A percentile compares a stretch with the other conserved stretches of the same genome.
Conservation (phyloP, 257 asterid species). For the Leptodermis oblonga region DNA sequence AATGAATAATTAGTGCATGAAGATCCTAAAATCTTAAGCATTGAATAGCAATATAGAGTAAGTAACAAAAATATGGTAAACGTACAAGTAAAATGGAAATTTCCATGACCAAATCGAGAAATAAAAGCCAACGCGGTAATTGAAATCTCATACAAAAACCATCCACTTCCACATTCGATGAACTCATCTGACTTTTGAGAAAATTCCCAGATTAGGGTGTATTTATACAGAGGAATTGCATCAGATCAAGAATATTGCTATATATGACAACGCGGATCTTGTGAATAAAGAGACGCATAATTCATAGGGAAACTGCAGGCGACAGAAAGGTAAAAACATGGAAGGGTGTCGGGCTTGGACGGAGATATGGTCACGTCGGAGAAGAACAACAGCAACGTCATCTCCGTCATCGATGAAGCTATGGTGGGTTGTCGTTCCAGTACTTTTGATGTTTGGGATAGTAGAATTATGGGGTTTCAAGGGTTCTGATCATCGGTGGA, state of each 20-base stretch:
- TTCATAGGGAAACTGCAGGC: too few relatives aligned
- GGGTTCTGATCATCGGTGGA: background rate
- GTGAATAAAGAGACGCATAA: too few relatives aligned
- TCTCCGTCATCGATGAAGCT: background rate
- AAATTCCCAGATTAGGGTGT: too few relatives aligned
- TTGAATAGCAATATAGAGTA: background rate
- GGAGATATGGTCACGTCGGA: background rate
- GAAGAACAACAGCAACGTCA: background rate
- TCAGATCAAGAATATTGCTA: too few relatives aligned
- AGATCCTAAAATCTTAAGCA: too few relatives aligned
- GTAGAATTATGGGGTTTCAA: background rate
- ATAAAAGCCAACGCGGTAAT: constrained; percentile 28
- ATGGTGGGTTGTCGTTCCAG: background rate
- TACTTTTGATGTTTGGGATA: background rate
- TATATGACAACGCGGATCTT: too few relatives aligned
- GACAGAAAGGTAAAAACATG: too few relatives aligned
- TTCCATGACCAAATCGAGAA: constrained; percentile 53
- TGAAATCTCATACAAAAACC: constrained; percentile 21
- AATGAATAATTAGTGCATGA: too few relatives aligned
- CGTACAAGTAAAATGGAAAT: background rate
- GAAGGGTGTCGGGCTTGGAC: background rate
- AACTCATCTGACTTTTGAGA: too few relatives aligned
- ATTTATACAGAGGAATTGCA: too few relatives aligned
- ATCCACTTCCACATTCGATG: too few relatives aligned
- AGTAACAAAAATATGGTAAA: too few relatives aligned